Evolutionary conservation across 805 yeast species (phyloP), one percentile per base, ranked within the genome.

Genomic region (Metschnikowia bowlesiae): DNA sequence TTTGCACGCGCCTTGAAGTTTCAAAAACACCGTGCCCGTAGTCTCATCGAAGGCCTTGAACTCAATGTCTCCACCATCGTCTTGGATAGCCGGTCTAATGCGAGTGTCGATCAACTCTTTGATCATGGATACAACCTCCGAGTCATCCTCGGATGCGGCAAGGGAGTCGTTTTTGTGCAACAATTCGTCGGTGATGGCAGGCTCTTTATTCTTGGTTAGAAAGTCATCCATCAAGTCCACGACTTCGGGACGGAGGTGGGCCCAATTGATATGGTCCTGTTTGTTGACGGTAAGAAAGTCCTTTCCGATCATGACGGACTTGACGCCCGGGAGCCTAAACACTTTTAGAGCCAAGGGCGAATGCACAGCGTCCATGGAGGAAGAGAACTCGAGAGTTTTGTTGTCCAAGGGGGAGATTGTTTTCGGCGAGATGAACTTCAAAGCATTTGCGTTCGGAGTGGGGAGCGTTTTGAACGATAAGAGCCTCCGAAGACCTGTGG

Each of bases 61-160:
- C 60, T 89, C 91, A 54, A 94, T 84, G 63, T 94, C 98, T 33
- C 99, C 99, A 54, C 99, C 99, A 62, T 94, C 99, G 62, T 94
- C 99, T 71, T 90, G 96, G 51, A 94, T 90, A 1, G 98, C 97
- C 1, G 99, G 99, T 63, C 97, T 84, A 46, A 94, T 91, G 64
- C 97, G 83, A 1, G 99, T 94, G 53, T 87, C 95, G 50, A 95
- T 85, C 50, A 94, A 76, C 64, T 94, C 98, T 60, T 89, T 87
- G 62, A 94, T 89, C 86, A 91, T 86, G 31, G 87, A 83, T 40
- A 89, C 86, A 1, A 89, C 81, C 68, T 92, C 98, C 31, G 65
- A 59, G 53, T 73, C 78, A 36, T 69, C 67, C 44, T 85, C 96
- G 9, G 65, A 66, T 5, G 78, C 80, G 39, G 73, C 73, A 3